Evolutionary conservation across 345 rosid genomes (phyloP).

Genomic region (Corchorus olitorius): DNA sequence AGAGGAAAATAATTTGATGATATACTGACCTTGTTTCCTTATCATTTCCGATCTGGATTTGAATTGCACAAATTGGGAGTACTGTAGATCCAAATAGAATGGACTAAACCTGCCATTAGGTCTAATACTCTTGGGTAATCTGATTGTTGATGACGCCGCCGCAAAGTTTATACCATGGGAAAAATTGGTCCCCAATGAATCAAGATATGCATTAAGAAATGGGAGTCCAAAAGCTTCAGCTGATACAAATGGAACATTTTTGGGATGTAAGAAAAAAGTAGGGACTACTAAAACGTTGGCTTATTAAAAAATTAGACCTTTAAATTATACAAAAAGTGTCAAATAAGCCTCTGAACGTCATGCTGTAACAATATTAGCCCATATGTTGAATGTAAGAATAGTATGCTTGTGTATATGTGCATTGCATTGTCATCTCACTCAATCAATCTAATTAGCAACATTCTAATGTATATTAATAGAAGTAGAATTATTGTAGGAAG

Average conservation of each 20-base stretch:
- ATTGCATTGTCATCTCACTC: no score
- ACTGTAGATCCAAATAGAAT: slow-evolving; percentile 44
- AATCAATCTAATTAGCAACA: no score
- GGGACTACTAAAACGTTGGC: no score
- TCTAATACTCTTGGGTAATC: slow-evolving; percentile 16
- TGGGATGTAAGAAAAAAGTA: background rate
- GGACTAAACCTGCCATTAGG: slow-evolving; percentile 45
- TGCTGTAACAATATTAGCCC: no score
- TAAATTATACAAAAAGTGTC: no score
- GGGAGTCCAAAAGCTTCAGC: slow-evolving; percentile 34
- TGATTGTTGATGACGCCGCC: slow-evolving; percentile 29
- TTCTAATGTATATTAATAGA: no score
- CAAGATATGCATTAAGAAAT: slow-evolving; percentile 37
- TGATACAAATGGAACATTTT: background rate
- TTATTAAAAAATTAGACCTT: no score
- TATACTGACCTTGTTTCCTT: slow-evolving; percentile 39
- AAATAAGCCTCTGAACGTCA: no score
- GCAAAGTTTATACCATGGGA: slow-evolving; percentile 46
- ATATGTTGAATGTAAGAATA: no score
- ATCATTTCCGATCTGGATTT: slow-evolving; percentile 40
- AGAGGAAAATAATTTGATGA: background rate
- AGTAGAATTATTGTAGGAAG: no score
- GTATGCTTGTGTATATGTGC: no score
- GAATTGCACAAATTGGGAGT: slow-evolving; percentile 46
- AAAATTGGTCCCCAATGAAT: slow-evolving; percentile 39